These are phyloP conservation scores for Arthromyces matolae DNA, from an alignment of 768 basidiomycete species.

Conservation along the genomic window DNA sequence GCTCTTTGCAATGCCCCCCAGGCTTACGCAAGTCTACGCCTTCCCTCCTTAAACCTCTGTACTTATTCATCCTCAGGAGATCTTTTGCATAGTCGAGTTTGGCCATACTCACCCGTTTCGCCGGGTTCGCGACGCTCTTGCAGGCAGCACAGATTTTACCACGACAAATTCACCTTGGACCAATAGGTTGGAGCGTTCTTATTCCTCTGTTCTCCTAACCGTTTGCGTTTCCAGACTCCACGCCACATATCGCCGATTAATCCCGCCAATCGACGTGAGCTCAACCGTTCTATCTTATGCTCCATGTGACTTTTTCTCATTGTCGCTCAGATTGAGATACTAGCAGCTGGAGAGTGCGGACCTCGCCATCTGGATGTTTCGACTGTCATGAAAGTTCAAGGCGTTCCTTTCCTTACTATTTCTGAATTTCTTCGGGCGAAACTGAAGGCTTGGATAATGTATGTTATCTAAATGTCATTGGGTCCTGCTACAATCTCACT, in stretches of 20 bases:
- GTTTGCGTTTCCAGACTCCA: slow-evolving; percentile 50
- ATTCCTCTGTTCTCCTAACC: slow-evolving; percentile 5
- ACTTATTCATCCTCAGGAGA: slow-evolving; percentile 52
- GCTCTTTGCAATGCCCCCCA: slow-evolving; percentile 62
- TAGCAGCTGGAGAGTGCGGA: slow-evolving; percentile 78
- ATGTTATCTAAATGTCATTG: slow-evolving; percentile 28
- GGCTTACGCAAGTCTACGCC: slow-evolving; percentile 51
- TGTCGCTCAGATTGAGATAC: slow-evolving; percentile 67
- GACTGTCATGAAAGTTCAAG: slow-evolving; percentile 65
- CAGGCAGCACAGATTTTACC: slow-evolving; percentile 60
- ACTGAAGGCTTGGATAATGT: slow-evolving; percentile 81
- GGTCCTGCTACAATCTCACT: slow-evolving; percentile 13
- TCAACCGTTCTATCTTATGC: not conserved
- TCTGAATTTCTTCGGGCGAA: slow-evolving; percentile 87
- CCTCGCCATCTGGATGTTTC: slow-evolving; percentile 67
- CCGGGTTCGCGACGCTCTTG: slow-evolving; percentile 71
- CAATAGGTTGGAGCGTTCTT: slow-evolving; percentile 52
- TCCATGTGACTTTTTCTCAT: slow-evolving; percentile 4
- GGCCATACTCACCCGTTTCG: slow-evolving; percentile 74
- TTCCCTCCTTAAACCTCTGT: not conserved
- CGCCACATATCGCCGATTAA: slow-evolving; percentile 68
- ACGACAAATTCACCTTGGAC: slow-evolving; percentile 81
- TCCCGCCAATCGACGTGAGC: slow-evolving; percentile 74
- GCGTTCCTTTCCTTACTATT: slow-evolving; percentile 76
- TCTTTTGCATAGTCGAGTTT: slow-evolving; percentile 80